A percentile compares a stretch with the other conserved stretches of the same genome.
phyloP scores from a whole-genome alignment of 495 filamentous ascomycete genomes.

The Aeminium ludgeri region DNA sequence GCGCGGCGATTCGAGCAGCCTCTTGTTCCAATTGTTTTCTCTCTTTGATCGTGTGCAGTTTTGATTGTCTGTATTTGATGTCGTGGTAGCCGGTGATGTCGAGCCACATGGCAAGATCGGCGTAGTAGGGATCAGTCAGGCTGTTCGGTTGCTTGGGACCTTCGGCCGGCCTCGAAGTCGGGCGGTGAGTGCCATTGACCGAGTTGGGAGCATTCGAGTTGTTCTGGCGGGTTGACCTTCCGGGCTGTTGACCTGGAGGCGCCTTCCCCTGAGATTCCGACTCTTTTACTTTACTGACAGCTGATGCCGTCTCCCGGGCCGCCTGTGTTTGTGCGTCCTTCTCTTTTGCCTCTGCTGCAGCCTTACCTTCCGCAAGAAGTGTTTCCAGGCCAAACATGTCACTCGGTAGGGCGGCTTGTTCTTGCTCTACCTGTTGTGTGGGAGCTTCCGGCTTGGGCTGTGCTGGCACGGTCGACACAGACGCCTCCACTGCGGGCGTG shows the following conservation, averaged over 20 bases:
- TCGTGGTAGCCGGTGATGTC: slow-evolving; percentile 43
- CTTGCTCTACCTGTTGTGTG: background rate
- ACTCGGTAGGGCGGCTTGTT: background rate
- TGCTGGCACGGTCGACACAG: background rate
- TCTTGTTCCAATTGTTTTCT: slow-evolving; percentile 26
- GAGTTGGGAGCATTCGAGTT: background rate
- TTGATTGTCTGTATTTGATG: slow-evolving; percentile 29
- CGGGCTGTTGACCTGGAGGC: background rate
- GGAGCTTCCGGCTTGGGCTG: background rate
- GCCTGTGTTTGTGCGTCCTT: background rate
- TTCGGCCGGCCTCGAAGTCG: background rate
- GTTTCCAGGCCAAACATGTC: slow-evolving; percentile 1
- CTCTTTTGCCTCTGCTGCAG: slow-evolving; percentile 2
- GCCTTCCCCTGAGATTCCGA: background rate
- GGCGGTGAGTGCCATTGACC: background rate
- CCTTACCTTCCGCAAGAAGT: slow-evolving; percentile 5
- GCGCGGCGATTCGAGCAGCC: slow-evolving; percentile 16
- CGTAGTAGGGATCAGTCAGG: slow-evolving; percentile 14
- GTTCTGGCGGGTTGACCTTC: background rate
- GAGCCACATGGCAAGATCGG: slow-evolving; percentile 43
- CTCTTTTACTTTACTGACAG: background rate
- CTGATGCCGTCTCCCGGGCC: background rate
- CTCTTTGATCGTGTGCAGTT: slow-evolving; percentile 30
- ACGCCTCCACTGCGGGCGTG: background rate
- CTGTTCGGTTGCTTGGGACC: background rate